Evolutionary conservation across 805 yeast species (phyloP).

Genomic region (Lachancea waltii): DNA sequence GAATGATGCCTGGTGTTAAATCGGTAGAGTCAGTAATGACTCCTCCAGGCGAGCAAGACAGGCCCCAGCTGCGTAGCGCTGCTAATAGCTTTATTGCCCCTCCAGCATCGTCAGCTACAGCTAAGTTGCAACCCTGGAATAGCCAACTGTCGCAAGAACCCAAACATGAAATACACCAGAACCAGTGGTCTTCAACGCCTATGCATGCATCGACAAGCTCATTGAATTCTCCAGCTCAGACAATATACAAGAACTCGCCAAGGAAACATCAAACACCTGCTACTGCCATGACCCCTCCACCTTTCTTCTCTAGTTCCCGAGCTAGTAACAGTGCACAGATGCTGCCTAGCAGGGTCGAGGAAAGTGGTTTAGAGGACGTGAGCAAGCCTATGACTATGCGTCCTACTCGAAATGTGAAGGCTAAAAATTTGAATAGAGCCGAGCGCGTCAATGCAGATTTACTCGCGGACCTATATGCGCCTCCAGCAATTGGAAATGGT

Average conservation of each 20-base stretch:
- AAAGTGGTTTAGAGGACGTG: not conserved
- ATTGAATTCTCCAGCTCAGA: constrained; percentile 3
- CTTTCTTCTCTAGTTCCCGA: constrained; percentile 4
- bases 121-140: not conserved
- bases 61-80: not conserved
- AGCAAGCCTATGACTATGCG: not conserved
- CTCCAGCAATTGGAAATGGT: constrained; percentile 1
- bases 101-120: not conserved
- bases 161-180: constrained; percentile 1
- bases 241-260: constrained; percentile 1
- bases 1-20: not conserved
- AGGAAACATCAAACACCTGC: not conserved
- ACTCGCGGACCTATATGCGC: constrained; percentile 3
- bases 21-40: not conserved
- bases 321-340: not conserved
- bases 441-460: not conserved
- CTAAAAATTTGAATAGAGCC: not conserved
- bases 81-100: not conserved
- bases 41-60: not conserved
- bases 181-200: not conserved
- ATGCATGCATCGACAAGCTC: not conserved
- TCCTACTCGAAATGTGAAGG: not conserved
- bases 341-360: no score
- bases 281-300: constrained; percentile 7
- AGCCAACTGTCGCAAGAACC: not conserved